Base-by-base conservation (phyloP, 768 basidiomycete species). In the Suillus decipiens region DNA sequence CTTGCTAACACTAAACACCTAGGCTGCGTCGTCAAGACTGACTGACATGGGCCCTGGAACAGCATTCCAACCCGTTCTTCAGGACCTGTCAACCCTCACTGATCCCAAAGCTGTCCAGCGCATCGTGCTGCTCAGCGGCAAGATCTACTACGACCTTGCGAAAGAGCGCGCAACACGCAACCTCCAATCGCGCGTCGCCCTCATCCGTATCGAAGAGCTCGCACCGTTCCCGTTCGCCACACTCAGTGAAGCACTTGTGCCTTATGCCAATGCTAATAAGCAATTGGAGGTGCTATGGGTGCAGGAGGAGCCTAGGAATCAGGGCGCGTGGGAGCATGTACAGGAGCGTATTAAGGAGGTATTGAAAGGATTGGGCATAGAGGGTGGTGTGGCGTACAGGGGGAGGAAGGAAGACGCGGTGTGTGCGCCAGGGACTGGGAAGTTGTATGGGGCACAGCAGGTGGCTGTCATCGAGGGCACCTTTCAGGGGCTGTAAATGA, bases 241-340 rank as follows among this genome's bases (percentile, higher is more conserved):
- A 28, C 76, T 95, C 0, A 70, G 73, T 4, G 69, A 77, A 3
- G 78, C 78, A 1, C 73, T 96, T 37, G 55, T 66, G 45, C 66
- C 73, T 3, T 92, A 91, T 68, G 51, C 69, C 0, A 63, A 70
- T 19, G 81, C 75, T 0, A 81, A 86, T 59, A 70, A 83, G 37
- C 47, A 34, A n/a, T 36, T 55, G 1, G 74, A 67, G 33, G 75
- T 66, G 68, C 51, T 83, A 9, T 96, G 90, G 87, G 78, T 92
- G 19, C 95, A 97, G 72, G 95, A 96, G 70, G 95, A 96, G 71
- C 89, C 94, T 3, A 84, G 80, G 71, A 96, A 97, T 71, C 94
- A 96, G 74, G 95, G 95, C 2, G 85, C 89, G 2, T 95, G 82
- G 79, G 73, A 77, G 14, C 89, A 92, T 76, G 89, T 93, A 48